Evolutionary conservation across 2,329 filamentous ascomycete genomes (phyloP).

Genomic region (Fusarium cicatricum): DNA sequence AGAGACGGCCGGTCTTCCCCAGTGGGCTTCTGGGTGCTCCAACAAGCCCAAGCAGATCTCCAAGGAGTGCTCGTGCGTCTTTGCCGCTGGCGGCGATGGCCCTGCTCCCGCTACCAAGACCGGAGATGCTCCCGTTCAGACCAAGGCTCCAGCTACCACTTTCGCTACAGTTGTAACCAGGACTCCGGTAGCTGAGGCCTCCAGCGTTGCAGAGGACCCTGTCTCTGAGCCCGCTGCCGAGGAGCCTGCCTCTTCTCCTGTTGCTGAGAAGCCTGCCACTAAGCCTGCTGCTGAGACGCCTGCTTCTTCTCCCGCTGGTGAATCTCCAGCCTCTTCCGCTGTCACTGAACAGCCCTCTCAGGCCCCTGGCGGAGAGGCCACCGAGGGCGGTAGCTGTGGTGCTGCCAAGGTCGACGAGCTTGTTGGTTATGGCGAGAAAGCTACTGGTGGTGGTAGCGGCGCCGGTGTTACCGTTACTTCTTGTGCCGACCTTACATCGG

Average conservation of each 20-base stretch:
- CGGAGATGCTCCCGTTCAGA: constrained; percentile 1
- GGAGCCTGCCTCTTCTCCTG: too few species aligned
- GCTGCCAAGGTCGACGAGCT: constrained; percentile 30
- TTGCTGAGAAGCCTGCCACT: not conserved
- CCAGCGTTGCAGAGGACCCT: too few species aligned
- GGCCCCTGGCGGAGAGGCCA: constrained; percentile 8
- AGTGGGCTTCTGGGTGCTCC: constrained; percentile 43
- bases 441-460: constrained; percentile 56
- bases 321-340: too few species aligned
- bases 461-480: constrained; percentile 55
- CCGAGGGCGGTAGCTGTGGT: constrained; percentile 26
- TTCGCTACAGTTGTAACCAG: constrained; percentile 1
- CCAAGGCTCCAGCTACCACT: constrained; percentile 8
- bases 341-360: constrained; percentile 3
- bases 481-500: constrained; percentile 51
- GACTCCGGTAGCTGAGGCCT: not conserved
- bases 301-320: not conserved
- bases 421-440: constrained; percentile 47
- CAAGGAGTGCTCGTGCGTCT: constrained; percentile 46
- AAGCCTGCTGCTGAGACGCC: constrained; percentile 5
- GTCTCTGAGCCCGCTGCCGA: too few species aligned
- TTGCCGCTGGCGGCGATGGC: constrained; percentile 31
- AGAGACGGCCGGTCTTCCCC: constrained; percentile 40
- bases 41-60: constrained; percentile 42
- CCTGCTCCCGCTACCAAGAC: constrained; percentile 1